Conservation (phyloP, 495 filamentous ascomycete genomes). For the Trichoderma reesei region DNA sequence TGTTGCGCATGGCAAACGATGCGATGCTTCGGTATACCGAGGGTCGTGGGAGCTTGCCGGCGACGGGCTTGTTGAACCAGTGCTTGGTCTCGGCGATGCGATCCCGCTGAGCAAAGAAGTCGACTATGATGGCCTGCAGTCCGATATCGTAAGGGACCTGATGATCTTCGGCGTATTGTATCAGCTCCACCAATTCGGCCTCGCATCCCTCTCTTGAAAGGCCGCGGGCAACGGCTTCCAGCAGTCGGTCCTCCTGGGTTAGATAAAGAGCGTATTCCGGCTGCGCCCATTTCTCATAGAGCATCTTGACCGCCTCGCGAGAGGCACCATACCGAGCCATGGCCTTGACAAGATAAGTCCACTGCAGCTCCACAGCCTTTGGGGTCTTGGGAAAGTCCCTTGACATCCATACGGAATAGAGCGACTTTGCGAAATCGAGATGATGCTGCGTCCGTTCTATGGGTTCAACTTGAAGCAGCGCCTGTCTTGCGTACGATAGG, state of each 20-base stretch:
- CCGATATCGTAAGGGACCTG: slow-evolving; percentile 25
- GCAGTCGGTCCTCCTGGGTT: neutral
- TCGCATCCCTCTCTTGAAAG: slow-evolving; percentile 55
- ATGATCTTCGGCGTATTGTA: slow-evolving; percentile 22
- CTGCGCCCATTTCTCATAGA: slow-evolving; percentile 32
- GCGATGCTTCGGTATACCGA: slow-evolving; percentile 44
- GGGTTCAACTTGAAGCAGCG: slow-evolving; percentile 26
- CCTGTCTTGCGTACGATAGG: slow-evolving; percentile 35
- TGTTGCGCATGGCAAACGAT: slow-evolving; percentile 36
- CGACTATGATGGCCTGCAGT: slow-evolving; percentile 41
- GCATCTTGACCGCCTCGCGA: slow-evolving; percentile 43
- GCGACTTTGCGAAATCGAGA: slow-evolving; percentile 42
- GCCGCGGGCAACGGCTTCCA: slow-evolving; percentile 31
- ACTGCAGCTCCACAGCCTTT: slow-evolving; percentile 21
- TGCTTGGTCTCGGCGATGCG: slow-evolving; percentile 44
- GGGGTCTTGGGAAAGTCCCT: neutral
- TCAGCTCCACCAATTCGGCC: slow-evolving; percentile 38
- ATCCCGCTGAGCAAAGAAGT: slow-evolving; percentile 40
- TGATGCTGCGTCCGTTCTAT: slow-evolving; percentile 33
- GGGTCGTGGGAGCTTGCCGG: slow-evolving; percentile 29
- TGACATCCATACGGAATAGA: slow-evolving; percentile 29
- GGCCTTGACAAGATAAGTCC: slow-evolving; percentile 43
- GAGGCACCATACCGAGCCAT: slow-evolving; percentile 50
- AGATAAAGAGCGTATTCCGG: slow-evolving; percentile 1
- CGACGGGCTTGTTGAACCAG: slow-evolving; percentile 57